Conservation (phyloP, 257 asterid genomes). For the Salvia hispanica region DNA sequence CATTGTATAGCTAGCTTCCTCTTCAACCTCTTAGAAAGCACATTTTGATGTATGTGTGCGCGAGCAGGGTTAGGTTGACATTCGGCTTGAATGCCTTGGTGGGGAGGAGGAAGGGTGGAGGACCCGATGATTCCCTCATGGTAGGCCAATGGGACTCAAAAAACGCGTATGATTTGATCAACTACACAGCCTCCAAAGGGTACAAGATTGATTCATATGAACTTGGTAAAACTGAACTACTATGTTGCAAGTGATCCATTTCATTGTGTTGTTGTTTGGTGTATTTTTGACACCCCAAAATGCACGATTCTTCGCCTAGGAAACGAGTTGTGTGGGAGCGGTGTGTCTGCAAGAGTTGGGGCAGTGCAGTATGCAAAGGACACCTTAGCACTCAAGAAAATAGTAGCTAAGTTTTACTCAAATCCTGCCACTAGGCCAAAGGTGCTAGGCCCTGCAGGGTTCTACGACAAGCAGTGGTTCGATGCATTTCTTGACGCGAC, state of each 20-base stretch:
- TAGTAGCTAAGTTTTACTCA: slow-evolving; percentile 52
- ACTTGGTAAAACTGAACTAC: slow-evolving; percentile 45
- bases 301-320: slow-evolving; percentile 41
- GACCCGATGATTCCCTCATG: slow-evolving; percentile 38
- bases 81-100: slow-evolving; percentile 74
- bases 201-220: slow-evolving; percentile 83
- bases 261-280: background rate
- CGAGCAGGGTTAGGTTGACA: slow-evolving; percentile 58
- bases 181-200: slow-evolving; percentile 60
- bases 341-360: slow-evolving; percentile 55
- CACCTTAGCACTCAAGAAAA: slow-evolving; percentile 42
- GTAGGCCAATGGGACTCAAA: slow-evolving; percentile 62
- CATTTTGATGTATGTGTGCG: background rate
- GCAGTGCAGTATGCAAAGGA: slow-evolving; percentile 78
- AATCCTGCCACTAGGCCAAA: slow-evolving; percentile 47
- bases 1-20: background rate
- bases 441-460: slow-evolving; percentile 80
- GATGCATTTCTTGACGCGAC: slow-evolving; percentile 46
- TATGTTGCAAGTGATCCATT: background rate
- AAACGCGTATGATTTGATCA: slow-evolving; percentile 66
- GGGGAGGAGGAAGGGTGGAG: slow-evolving; percentile 47
- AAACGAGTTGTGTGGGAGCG: slow-evolving; percentile 72
- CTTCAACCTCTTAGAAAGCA: background rate
- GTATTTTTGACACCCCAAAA: background rate
- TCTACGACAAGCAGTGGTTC: slow-evolving; percentile 69